Percentiles rank a stretch among this genome's conserved stretches.
phyloP scores from a whole-genome alignment of 352 stramenopile genomes.

The Phytopythium litorale region DNA sequence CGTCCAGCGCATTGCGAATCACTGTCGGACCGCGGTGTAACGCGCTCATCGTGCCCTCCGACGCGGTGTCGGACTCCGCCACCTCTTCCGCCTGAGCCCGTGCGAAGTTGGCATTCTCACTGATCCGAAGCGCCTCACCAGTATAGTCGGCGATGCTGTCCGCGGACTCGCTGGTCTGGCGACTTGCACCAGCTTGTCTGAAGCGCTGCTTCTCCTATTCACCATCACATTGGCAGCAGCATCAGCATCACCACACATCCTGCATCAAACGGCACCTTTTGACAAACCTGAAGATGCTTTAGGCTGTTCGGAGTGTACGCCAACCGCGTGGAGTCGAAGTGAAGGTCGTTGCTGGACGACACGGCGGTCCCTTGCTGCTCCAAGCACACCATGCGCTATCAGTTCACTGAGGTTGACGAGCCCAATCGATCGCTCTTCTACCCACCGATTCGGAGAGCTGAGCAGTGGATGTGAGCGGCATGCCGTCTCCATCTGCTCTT shows the following conservation, averaged over 20 bases:
- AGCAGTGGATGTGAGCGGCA: background rate
- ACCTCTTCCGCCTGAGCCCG: background rate
- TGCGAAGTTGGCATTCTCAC: background rate
- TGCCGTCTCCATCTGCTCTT: background rate
- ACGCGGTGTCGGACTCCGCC: constrained; percentile 4
- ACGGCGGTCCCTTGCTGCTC: constrained; percentile 31
- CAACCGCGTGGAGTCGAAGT: constrained; percentile 48
- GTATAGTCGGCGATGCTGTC: constrained; percentile 16
- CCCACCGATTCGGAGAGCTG: constrained; percentile 7
- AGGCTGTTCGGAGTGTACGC: constrained; percentile 68
- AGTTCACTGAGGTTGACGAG: background rate
- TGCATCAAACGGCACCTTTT: background rate
- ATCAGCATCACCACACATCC: constrained; percentile 4
- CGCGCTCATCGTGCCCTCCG: constrained; percentile 4
- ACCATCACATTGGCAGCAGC: background rate
- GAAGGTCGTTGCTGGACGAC: constrained; percentile 64
- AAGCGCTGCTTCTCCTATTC: constrained; percentile 23
- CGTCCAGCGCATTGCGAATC: constrained; percentile 41
- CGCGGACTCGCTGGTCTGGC: background rate
- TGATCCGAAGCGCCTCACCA: constrained; percentile 20
- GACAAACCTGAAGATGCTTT: constrained; percentile 61
- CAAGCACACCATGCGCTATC: background rate
- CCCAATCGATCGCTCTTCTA: background rate
- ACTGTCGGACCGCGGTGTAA: constrained; percentile 33
- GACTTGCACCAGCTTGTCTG: constrained; percentile 2